Evolutionary conservation across 306 rosid genomes (phyloP).

Genomic region (Vigna angularis): DNA sequence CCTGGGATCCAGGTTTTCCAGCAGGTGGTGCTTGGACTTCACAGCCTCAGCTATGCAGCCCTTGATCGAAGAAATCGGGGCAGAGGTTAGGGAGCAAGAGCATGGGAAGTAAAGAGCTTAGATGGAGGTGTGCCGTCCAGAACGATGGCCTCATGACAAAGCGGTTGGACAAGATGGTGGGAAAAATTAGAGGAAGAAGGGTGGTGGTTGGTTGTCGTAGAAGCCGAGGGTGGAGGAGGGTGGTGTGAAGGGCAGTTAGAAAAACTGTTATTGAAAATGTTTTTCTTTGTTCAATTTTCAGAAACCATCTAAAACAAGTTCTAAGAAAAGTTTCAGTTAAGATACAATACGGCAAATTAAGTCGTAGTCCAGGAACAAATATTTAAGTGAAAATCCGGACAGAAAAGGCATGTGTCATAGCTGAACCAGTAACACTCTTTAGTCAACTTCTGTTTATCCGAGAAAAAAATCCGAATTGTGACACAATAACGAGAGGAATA

Average conservation of each 20-base stretch:
- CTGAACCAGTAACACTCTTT: neutral
- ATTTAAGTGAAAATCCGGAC: neutral
- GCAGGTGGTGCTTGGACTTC: too few species aligned
- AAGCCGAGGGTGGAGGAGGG: neutral
- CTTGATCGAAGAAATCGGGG: too few species aligned
- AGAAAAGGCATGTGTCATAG: neutral
- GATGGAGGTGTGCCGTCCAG: neutral
- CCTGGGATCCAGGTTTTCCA: too few species aligned
- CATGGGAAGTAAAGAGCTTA: neutral
- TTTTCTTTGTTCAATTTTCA: too few species aligned
- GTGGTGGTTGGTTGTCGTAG: neutral
- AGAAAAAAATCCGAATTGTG: neutral
- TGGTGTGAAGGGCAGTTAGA: neutral
- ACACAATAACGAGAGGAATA: neutral
- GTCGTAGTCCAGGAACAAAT: neutral
- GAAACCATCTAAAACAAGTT: neutral
- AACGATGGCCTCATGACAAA: neutral
- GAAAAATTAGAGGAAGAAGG: neutral
- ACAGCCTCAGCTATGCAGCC: too few species aligned
- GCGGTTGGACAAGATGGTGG: neutral
- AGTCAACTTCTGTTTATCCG: neutral
- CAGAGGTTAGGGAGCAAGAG: too few species aligned
- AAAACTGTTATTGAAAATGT: neutral
- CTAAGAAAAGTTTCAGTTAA: neutral
- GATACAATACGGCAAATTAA: neutral